phyloP scores from a whole-genome alignment of 805 yeast genomes.

The Wickerhamomyces pijperi region DNA sequence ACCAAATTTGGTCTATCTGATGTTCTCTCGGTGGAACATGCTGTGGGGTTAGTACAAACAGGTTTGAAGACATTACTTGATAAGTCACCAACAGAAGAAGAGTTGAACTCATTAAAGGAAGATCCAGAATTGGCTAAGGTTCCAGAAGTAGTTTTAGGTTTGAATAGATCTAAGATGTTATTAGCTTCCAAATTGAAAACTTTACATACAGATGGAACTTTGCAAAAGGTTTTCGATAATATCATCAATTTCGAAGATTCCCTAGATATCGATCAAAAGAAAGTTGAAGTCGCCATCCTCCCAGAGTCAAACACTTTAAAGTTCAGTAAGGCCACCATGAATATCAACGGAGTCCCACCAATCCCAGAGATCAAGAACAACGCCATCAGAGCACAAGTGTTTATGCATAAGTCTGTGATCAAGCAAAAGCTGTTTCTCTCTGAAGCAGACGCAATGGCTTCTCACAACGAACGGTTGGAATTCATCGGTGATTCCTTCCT shows the following conservation, averaged over 20 bases:
- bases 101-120: slow-evolving; percentile 25
- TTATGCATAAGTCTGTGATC: slow-evolving; percentile 68
- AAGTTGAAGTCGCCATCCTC: background rate
- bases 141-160: slow-evolving; percentile 35
- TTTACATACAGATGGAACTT: slow-evolving; percentile 33
- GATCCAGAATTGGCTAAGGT: slow-evolving; percentile 20
- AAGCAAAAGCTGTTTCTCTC: slow-evolving; percentile 45
- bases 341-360: slow-evolving; percentile 40
- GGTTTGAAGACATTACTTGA: slow-evolving; percentile 37
- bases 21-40: slow-evolving; percentile 33
- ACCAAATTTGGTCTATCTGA: slow-evolving; percentile 12
- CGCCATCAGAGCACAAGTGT: slow-evolving; percentile 55
- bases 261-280: background rate
- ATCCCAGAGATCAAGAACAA: slow-evolving; percentile 58
- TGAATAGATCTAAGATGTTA: slow-evolving; percentile 42
- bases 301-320: slow-evolving; percentile 14
- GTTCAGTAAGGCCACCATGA: background rate
- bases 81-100: slow-evolving; percentile 43
- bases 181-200: slow-evolving; percentile 53
- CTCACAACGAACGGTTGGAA: slow-evolving; percentile 82
- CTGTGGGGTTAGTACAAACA: slow-evolving; percentile 40
- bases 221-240: slow-evolving; percentile 47
- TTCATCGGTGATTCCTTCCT: slow-evolving; percentile 84
- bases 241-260: slow-evolving; percentile 29
- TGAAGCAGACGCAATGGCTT: slow-evolving; percentile 42